Evolutionary conservation across 2,329 filamentous ascomycete species (phyloP).

Genomic region (Epicoccum nigrum): DNA sequence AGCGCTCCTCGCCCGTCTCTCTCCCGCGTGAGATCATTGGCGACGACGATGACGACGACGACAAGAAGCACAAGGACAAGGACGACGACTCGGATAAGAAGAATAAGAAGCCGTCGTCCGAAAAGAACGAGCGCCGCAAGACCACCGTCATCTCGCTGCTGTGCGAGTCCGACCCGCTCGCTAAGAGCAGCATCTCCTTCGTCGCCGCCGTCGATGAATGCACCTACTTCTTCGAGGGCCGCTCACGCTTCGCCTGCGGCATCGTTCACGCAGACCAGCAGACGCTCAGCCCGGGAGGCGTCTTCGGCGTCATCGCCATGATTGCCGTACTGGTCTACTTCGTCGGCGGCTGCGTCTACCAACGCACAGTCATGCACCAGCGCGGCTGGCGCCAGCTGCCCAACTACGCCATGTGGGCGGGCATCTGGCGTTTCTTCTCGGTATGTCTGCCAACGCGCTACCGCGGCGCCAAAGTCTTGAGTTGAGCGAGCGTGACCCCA

Average conservation of each 20-base stretch:
- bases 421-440: conserved; percentile 81
- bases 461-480: not conserved
- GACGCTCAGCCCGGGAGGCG: conserved; percentile 69
- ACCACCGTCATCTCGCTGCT: conserved; percentile 91
- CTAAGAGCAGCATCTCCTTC: conserved; percentile 76
- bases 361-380: conserved; percentile 91
- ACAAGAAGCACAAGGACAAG: conserved; percentile 50
- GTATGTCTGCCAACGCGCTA: conserved; percentile 54
- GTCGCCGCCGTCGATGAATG: conserved; percentile 90
- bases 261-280: conserved; percentile 65
- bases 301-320: conserved; percentile 86
- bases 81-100: conserved; percentile 44
- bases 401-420: conserved; percentile 91
- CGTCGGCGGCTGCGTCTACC: conserved; percentile 92
- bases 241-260: conserved; percentile 83
- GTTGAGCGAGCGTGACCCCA: not conserved
- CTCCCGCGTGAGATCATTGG: conserved; percentile 51
- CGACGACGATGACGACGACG: conserved; percentile 39
- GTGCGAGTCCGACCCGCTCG: conserved; percentile 82
- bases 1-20: conserved; percentile 31
- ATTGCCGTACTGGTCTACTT: conserved; percentile 86
- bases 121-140: conserved; percentile 64
- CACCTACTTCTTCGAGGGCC: conserved; percentile 93
- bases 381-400: conserved; percentile 94
- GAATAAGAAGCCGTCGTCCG: conserved; percentile 55